These are phyloP conservation scores for Nigrospora osmanthi DNA, from an alignment of 2,329 filamentous ascomycete genomes.

Conservation along the genomic window DNA sequence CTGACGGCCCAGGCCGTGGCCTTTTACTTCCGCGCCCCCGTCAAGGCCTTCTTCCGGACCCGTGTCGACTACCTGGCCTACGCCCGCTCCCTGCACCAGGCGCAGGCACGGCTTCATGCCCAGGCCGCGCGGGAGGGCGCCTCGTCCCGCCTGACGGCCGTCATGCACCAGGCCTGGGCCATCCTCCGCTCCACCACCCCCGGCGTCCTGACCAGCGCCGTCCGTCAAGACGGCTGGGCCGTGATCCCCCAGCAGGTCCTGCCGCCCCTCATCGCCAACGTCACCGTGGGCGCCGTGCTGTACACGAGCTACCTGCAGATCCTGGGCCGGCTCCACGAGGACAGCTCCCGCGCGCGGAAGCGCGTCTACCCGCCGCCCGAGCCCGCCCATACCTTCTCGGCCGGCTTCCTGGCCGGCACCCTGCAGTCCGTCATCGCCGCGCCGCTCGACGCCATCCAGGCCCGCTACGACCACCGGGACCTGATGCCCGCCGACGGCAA, in stretches of 20 bases:
- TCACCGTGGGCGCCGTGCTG: conserved; percentile 64
- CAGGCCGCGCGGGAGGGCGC: conserved; percentile 22
- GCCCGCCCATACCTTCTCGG: conserved; percentile 55
- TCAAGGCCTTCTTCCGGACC: conserved; percentile 87
- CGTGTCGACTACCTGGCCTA: conserved; percentile 74
- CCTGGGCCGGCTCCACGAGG: conserved; percentile 57
- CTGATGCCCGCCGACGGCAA: conserved; percentile 32
- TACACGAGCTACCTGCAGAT: conserved; percentile 71
- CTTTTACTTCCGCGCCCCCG: conserved; percentile 86
- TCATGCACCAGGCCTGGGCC: conserved; percentile 33
- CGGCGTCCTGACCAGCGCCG: conserved; percentile 59
- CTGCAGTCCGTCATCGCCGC: conserved; percentile 67
- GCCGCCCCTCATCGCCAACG: conserved; percentile 67
- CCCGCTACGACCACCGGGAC: conserved; percentile 56
- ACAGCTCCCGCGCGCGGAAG: conserved; percentile 48
- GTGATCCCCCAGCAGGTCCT: conserved; percentile 72
- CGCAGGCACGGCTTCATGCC: conserved; percentile 21
- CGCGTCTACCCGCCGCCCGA: conserved; percentile 64
- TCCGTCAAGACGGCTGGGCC: conserved; percentile 63
- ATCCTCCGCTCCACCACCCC: conserved; percentile 59
- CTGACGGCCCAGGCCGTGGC: conserved; percentile 76
- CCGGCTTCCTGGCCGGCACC: conserved; percentile 60
- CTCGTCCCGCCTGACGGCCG: conserved; percentile 21
- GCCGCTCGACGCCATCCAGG: conserved; percentile 68
- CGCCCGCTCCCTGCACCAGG: conserved; percentile 43